Base-by-base conservation (phyloP, 495 filamentous ascomycete species). In the Friedmanniomyces simplex region DNA sequence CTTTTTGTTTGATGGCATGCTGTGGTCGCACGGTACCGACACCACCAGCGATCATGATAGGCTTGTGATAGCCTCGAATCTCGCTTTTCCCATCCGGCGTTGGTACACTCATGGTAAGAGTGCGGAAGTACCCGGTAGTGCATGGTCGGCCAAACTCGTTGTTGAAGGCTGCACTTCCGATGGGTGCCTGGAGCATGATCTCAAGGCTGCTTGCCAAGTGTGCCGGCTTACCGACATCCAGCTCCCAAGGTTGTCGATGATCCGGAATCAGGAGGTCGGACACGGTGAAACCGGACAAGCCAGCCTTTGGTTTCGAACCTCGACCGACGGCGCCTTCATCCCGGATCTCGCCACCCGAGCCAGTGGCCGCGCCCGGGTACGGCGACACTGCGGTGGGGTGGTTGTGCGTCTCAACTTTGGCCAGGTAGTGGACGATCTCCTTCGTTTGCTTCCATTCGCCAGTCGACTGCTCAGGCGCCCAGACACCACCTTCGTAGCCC, bases 41-140 rank as follows among this genome's bases (percentile, higher is more conserved):
- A 67, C 94, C 93, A 59, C 93, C 94, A 55, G 94, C 93, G 74
- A 98, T 85, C 90, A 98, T 96, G 69, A 98, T 96, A 7, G 93
- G 93, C 73, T 98, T 98, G 75, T 96, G 91, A 64, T 95, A 98
- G 16, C 93, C 93, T 63, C 94, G 77, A 49, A 87, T 73, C 49
- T 98, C 91, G 2, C 77, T 75, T 46, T 76, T 73, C 32, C 79
- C 81, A 53, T 79, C 79, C n/a, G 73, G 76, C 18, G 79, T 70
- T 49, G 82, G 73, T 45, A 85, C 77, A 41, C 82, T 75, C 22
- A 79, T 85, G 21, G 91, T 77, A 2, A 98, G 74, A 0, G 93
- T 97, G 49, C 91, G 79, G 76, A 97, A 97, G 67, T 88, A 89
- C 25, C 94, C 93, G 0, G 82, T 76, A 24, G 90, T 88, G 66